Evolutionary conservation across 1,139 yeast genomes (phyloP).

Genomic region (Kurtzmaniella quercitrusa): DNA sequence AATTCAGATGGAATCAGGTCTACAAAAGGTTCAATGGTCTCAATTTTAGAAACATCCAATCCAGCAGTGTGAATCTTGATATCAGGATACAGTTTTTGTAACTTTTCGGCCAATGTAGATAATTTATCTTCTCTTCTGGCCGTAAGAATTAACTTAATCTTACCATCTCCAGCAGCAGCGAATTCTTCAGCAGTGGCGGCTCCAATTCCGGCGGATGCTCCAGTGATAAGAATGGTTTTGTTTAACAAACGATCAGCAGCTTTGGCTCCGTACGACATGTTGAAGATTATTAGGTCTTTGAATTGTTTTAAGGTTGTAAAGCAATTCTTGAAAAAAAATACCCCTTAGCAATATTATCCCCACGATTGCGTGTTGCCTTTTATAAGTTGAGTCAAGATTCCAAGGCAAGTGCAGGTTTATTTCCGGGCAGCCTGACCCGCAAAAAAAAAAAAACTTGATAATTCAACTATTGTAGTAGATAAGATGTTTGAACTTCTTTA

Average conservation of each 20-base stretch:
- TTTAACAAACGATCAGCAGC: slow-evolving; percentile 60
- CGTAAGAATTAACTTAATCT: slow-evolving; percentile 36
- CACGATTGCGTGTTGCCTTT: too few relatives aligned
- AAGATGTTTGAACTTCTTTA: too few relatives aligned
- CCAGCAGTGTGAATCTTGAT: slow-evolving; percentile 24
- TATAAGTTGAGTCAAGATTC: too few relatives aligned
- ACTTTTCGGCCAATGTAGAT: slow-evolving; percentile 23
- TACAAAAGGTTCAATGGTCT: slow-evolving; percentile 30
- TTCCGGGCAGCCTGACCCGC: not conserved
- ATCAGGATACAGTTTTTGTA: slow-evolving; percentile 21
- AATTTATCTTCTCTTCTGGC: slow-evolving; percentile 41
- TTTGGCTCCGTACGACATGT: slow-evolving; percentile 49
- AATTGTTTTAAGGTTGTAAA: too few relatives aligned
- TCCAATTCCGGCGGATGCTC: slow-evolving; percentile 70
- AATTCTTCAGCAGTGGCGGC: slow-evolving; percentile 39
- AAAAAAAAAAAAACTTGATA: too few relatives aligned
- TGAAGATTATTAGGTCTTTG: not conserved
- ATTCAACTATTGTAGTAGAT: too few relatives aligned
- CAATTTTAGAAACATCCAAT: slow-evolving; percentile 36
- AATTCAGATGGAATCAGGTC: slow-evolving; percentile 30
- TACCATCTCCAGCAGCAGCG: slow-evolving; percentile 36
- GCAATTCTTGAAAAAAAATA: too few relatives aligned
- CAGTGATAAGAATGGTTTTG: slow-evolving; percentile 63
- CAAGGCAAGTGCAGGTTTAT: too few relatives aligned
- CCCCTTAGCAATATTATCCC: too few relatives aligned